A percentile compares a stretch with the other conserved stretches of the same genome.
Conservation (phyloP, 2,329 filamentous ascomycete genomes). For the Ophiostoma angusticollis region DNA sequence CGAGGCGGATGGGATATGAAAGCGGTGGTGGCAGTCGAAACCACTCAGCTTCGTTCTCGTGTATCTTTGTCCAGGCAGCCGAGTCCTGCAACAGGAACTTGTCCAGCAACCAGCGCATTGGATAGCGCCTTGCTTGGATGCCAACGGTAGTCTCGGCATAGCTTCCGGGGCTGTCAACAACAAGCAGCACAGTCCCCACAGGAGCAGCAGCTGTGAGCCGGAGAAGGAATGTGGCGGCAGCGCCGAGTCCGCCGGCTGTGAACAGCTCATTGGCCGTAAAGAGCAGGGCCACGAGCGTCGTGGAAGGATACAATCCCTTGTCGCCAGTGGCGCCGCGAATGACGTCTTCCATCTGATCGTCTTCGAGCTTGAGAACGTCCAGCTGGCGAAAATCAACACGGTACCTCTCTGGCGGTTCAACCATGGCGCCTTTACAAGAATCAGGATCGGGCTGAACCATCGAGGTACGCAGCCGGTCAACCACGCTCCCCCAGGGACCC, state of each 20-base stretch:
- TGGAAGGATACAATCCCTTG: too few relatives aligned
- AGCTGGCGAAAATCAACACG: constrained; percentile 30
- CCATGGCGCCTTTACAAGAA: constrained; percentile 35
- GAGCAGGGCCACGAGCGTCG: constrained; percentile 63
- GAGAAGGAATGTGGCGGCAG: constrained; percentile 66
- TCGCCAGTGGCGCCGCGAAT: constrained; percentile 15
- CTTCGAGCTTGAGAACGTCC: constrained; percentile 34
- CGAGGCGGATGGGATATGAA: constrained; percentile 70
- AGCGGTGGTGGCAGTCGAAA: constrained; percentile 59
- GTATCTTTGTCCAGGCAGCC: constrained; percentile 56
- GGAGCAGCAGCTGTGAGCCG: constrained; percentile 47
- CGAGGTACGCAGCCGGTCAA: constrained; percentile 41
- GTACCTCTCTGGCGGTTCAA: constrained; percentile 26
- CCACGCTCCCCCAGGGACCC: constrained; percentile 60
- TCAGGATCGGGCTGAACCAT: constrained; percentile 25
- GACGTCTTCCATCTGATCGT: constrained; percentile 21
- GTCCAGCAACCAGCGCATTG: constrained; percentile 87
- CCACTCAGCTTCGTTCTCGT: constrained; percentile 70
- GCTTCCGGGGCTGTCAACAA: constrained; percentile 86
- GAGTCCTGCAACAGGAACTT: constrained; percentile 51
- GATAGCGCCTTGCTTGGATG: constrained; percentile 54
- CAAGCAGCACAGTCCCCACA: constrained; percentile 56
- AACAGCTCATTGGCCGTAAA: constrained; percentile 97
- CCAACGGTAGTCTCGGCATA: constrained; percentile 74
- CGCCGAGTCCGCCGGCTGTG: constrained; percentile 55